A percentile compares a stretch with the other conserved stretches of the same genome.
Evolutionary conservation across 805 yeast species (phyloP).

Genomic region (Ogataea angusta): DNA sequence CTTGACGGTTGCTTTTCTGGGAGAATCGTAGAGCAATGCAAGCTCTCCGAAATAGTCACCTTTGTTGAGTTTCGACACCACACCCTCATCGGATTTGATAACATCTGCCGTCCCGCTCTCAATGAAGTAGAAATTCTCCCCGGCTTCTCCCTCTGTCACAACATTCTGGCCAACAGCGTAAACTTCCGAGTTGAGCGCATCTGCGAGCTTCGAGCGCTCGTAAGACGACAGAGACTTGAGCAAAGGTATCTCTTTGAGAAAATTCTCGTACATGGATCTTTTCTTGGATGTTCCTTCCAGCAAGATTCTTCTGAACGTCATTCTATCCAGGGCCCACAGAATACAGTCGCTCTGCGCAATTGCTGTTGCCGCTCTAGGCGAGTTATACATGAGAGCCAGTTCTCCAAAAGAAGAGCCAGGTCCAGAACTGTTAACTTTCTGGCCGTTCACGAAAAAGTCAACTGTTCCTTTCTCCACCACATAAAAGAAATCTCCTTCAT

Average conservation of each 20-base stretch:
- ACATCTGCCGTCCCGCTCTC: conserved; percentile 85
- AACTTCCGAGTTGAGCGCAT: conserved; percentile 79
- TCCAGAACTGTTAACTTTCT: conserved; percentile 69
- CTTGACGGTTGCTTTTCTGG: conserved; percentile 90
- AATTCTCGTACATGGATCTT: conserved; percentile 85
- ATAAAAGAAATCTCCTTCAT: conserved; percentile 90
- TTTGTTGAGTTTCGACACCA: conserved; percentile 55
- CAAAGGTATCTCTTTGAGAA: conserved; percentile 82
- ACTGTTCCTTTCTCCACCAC: conserved; percentile 83
- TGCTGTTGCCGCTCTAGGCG: conserved; percentile 97
- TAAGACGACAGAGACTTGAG: conserved; percentile 67
- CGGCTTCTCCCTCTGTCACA: conserved; percentile 82
- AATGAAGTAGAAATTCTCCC: conserved; percentile 70
- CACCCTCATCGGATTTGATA: conserved; percentile 56
- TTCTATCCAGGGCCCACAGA: conserved; percentile 90
- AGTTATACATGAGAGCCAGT: conserved; percentile 93
- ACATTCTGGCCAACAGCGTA: conserved; percentile 71
- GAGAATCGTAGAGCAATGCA: conserved; percentile 85
- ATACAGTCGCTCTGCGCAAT: conserved; percentile 65
- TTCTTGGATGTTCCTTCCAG: conserved; percentile 88
- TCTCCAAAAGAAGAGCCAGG: conserved; percentile 95
- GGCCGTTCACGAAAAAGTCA: conserved; percentile 70
- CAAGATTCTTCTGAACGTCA: conserved; percentile 87
- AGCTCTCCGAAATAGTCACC: conserved; percentile 98
- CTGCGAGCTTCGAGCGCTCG: conserved; percentile 90